A percentile compares a stretch with the other conserved stretches of the same genome.
Conservation (phyloP, 768 basidiomycete species). For the Hydnomerulius pinastri region DNA sequence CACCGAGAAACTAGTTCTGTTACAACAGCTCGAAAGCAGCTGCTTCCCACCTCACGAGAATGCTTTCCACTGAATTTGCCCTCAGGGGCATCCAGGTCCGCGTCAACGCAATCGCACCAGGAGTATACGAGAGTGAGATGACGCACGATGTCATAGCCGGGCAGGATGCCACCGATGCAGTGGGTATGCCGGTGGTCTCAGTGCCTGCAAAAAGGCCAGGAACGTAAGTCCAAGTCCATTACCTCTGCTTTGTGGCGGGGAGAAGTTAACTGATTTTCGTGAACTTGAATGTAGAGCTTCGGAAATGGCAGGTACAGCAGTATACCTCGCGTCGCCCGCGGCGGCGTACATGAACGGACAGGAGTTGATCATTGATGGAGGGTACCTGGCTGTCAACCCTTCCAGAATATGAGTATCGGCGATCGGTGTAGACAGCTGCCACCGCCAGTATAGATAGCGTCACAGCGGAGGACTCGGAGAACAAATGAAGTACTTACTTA, state of each 20-base stretch:
- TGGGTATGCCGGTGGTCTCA: constrained; percentile 61
- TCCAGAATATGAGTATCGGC: constrained; percentile 37
- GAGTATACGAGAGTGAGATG: constrained; percentile 78
- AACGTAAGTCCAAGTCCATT: constrained; percentile 50
- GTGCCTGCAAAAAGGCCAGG: constrained; percentile 66
- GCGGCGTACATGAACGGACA: constrained; percentile 79
- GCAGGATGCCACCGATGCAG: constrained; percentile 47
- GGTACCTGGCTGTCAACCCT: constrained; percentile 74
- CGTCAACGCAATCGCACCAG: constrained; percentile 74
- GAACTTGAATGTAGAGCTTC: constrained; percentile 45
- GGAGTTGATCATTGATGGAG: constrained; percentile 77
- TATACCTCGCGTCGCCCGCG: constrained; percentile 73
- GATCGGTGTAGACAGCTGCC: not conserved
- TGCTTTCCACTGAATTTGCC: constrained; percentile 76
- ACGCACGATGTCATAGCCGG: constrained; percentile 52
- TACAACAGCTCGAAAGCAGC: constrained; percentile 85
- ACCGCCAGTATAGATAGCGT: too few species aligned
- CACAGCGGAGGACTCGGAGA: too few species aligned
- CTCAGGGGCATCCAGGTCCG: constrained; percentile 69
- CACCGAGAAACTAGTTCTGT: constrained; percentile 54
- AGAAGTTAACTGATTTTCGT: constrained; percentile 5
- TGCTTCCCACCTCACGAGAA: constrained; percentile 71
- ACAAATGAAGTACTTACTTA: too few species aligned
- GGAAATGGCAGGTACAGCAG: constrained; percentile 77
- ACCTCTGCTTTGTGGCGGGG: not conserved